Evolutionary conservation across 192 early-diverging fungal species (phyloP).

Genomic region (Entophlyctis helioformis): DNA sequence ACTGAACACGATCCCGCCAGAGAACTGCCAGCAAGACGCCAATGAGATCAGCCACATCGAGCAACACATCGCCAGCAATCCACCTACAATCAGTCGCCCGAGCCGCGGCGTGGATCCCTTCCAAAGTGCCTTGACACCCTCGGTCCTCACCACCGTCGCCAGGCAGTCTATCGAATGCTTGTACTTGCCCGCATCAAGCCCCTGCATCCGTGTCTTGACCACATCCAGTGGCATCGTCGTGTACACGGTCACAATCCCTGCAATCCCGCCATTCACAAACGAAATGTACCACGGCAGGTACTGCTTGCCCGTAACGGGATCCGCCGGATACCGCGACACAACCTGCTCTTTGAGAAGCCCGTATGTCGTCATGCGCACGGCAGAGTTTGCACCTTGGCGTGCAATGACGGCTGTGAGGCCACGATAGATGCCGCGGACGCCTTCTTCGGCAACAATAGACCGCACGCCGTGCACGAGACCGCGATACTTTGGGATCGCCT

Average conservation of each 20-base stretch:
- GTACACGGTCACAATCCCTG: conserved; percentile 89
- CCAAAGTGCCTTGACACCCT: conserved; percentile 82
- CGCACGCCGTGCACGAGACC: conserved; percentile 65
- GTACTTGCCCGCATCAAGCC: conserved; percentile 61
- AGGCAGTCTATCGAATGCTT: conserved; percentile 61
- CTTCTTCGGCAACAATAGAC: conserved; percentile 55
- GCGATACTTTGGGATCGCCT: conserved; percentile 54
- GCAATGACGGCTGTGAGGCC: conserved; percentile 87
- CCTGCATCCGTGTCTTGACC: conserved; percentile 96
- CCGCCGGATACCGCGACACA: conserved; percentile 16
- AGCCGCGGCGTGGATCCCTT: conserved; percentile 89
- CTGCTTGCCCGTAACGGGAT: conserved; percentile 16
- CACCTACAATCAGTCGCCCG: conserved; percentile 66
- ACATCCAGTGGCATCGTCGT: conserved; percentile 95
- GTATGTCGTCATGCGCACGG: conserved; percentile 83
- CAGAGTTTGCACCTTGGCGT: conserved; percentile 90
- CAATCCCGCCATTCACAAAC: conserved; percentile 31
- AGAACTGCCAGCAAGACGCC: conserved; percentile 36
- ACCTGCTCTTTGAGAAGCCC: conserved; percentile 58
- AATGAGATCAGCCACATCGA: not conserved
- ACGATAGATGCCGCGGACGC: conserved; percentile 74
- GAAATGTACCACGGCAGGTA: conserved; percentile 33
- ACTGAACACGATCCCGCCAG: conserved; percentile 77
- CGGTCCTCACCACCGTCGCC: conserved; percentile 53
- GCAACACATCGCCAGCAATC: not conserved